These are phyloP conservation scores for Pseudopyrenochaeta lycopersici DNA, from an alignment of 2,329 filamentous ascomycete genomes.

Conservation along the genomic window DNA sequence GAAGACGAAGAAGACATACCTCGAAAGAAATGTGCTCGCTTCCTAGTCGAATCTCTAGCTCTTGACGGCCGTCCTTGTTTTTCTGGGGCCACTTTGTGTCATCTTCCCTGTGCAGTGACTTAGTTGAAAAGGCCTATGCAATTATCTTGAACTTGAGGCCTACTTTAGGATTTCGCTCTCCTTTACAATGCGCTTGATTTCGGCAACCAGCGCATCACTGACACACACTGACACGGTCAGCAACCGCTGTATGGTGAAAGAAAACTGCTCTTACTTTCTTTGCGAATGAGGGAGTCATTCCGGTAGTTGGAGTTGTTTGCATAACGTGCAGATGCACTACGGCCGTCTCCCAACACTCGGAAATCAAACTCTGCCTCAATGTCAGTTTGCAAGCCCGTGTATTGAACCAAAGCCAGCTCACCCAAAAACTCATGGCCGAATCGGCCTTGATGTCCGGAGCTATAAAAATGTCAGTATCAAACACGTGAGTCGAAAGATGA, in stretches of 20 bases:
- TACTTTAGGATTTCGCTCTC: slow-evolving; percentile 98
- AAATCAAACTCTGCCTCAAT: slow-evolving; percentile 87
- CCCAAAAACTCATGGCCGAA: slow-evolving; percentile 98
- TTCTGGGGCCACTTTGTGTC: slow-evolving; percentile 99
- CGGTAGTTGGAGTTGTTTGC: slow-evolving; percentile 99
- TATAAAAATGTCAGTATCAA: slow-evolving; percentile 53
- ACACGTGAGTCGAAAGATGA: slow-evolving; percentile 16
- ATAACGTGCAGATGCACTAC: slow-evolving; percentile 93
- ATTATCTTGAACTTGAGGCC: slow-evolving; percentile 22
- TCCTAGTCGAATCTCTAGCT: slow-evolving; percentile 91
- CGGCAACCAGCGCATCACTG: slow-evolving; percentile 85
- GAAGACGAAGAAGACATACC: slow-evolving; percentile 62
- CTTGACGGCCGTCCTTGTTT: slow-evolving; percentile 98
- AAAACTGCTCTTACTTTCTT: slow-evolving; percentile 81
- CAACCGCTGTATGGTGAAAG: background rate
- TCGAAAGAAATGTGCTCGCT: slow-evolving; percentile 98
- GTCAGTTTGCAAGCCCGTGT: slow-evolving; percentile 13
- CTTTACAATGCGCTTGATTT: slow-evolving; percentile 97
- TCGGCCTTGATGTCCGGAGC: slow-evolving; percentile 95
- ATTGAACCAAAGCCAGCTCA: slow-evolving; percentile 52
- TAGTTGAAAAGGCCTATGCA: too few relatives aligned
- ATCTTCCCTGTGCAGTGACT: slow-evolving; percentile 76
- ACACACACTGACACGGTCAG: slow-evolving; percentile 79
- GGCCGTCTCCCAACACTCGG: slow-evolving; percentile 87
- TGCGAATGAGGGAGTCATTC: slow-evolving; percentile 97